Conservation (phyloP, 2,329 filamentous ascomycete genomes). For the Penicillium palitans region DNA sequence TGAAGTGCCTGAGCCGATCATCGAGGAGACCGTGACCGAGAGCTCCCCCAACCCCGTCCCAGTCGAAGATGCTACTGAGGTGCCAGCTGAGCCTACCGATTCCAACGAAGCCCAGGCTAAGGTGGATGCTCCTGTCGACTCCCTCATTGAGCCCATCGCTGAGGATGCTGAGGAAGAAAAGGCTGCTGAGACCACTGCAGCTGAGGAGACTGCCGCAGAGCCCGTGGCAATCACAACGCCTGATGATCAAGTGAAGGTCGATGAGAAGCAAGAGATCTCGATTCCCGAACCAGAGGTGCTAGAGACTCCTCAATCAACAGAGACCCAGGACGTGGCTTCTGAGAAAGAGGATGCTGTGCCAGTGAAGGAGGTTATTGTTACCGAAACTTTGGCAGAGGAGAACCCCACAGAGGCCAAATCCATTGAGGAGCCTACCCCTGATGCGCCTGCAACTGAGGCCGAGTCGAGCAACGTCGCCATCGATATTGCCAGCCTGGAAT, state of each 20-base stretch:
- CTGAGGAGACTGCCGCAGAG: not conserved
- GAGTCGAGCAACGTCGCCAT: conserved; percentile 26
- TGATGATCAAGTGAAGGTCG: not conserved
- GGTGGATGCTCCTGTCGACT: not conserved
- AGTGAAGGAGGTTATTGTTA: not conserved
- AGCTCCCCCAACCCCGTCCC: not conserved
- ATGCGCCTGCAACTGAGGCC: conserved; percentile 10
- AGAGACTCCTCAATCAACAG: not conserved
- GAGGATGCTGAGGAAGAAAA: not conserved
- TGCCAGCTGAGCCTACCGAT: not conserved
- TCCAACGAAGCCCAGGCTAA: not conserved
- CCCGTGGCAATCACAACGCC: not conserved
- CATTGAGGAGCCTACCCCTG: conserved; percentile 6
- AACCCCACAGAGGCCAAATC: not conserved
- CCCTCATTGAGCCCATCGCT: not conserved
- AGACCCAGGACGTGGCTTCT: not conserved
- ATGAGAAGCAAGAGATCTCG: not conserved
- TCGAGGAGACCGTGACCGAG: conserved; percentile 10
- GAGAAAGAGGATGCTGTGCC: not conserved
- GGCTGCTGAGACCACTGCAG: not conserved
- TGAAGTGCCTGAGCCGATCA: conserved; percentile 13
- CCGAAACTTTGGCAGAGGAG: not conserved
- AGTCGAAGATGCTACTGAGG: not conserved
- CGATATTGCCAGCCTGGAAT: conserved; percentile 28
- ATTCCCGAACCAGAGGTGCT: not conserved